These are phyloP conservation scores for Balakata baccata DNA, from an alignment of 345 rosid species.

Conservation along the genomic window DNA sequence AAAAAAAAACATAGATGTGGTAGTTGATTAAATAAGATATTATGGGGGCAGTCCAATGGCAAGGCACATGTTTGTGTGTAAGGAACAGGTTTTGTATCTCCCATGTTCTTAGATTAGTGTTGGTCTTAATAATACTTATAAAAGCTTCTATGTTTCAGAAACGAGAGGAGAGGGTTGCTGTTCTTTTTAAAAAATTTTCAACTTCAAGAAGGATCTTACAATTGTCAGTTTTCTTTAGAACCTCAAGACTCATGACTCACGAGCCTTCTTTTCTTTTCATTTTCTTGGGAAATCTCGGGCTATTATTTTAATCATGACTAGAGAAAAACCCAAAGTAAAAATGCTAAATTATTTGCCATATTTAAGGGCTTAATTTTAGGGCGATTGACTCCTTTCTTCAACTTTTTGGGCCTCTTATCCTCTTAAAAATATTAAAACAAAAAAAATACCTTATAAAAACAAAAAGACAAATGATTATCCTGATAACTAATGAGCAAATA, in stretches of 20 bases:
- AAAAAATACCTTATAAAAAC: no score
- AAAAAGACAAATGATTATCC: background rate
- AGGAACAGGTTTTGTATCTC: constrained; percentile 9
- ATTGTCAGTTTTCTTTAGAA: constrained; percentile 1
- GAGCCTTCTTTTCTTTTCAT: background rate
- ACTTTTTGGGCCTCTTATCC: background rate
- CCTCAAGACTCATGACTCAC: background rate
- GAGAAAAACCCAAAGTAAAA: background rate
- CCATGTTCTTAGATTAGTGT: constrained; percentile 10
- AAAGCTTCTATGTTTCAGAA: constrained; percentile 8
- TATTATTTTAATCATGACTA: background rate
- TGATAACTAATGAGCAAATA: background rate
- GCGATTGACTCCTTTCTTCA: background rate
- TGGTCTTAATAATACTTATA: background rate
- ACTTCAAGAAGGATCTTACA: constrained; percentile 24
- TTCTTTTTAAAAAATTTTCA: constrained; percentile 2
- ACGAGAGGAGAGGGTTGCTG: background rate
- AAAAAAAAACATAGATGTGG: background rate
- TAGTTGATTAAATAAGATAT: no score
- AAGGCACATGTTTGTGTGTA: constrained; percentile 11
- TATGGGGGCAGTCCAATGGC: background rate
- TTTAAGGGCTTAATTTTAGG: background rate
- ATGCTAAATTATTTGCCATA: background rate
- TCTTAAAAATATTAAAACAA: background rate
- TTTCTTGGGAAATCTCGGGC: background rate